Conservation (phyloP, 2,329 filamentous ascomycete species). For the Mariannaea elegans region DNA sequence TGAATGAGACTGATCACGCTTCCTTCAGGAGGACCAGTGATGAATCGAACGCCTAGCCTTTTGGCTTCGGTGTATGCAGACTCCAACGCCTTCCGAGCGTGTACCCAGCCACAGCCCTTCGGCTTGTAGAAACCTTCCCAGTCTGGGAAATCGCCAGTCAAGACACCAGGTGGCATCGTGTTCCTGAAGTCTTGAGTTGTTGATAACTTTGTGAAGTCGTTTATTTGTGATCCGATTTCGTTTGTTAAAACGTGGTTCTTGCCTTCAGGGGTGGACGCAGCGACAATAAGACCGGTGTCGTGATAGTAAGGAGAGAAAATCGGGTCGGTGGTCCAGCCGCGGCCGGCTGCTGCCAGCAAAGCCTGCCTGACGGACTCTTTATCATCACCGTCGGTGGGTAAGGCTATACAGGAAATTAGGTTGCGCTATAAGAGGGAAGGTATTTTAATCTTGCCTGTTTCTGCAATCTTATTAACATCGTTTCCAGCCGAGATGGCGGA, state of each 20-base stretch:
- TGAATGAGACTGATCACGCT: neutral
- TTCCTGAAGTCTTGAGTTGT: slow-evolving; percentile 23
- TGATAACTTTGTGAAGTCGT: slow-evolving; percentile 18
- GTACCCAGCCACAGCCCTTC: slow-evolving; percentile 24
- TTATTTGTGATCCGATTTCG: slow-evolving; percentile 19
- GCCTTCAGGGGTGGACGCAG: slow-evolving; percentile 20
- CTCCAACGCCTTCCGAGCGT: slow-evolving; percentile 26
- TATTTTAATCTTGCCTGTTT: neutral
- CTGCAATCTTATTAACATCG: slow-evolving; percentile 31
- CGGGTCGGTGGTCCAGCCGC: slow-evolving; percentile 27
- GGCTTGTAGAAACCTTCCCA: slow-evolving; percentile 29
- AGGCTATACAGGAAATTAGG: neutral
- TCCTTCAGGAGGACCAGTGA: slow-evolving; percentile 17
- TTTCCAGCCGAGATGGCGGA: slow-evolving; percentile 29
- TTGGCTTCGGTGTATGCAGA: slow-evolving; percentile 26
- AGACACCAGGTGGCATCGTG: slow-evolving; percentile 23
- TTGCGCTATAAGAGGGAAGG: rapidly evolving
- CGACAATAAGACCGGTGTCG: slow-evolving; percentile 23
- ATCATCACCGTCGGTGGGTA: slow-evolving; percentile 8
- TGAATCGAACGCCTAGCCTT: slow-evolving; percentile 23
- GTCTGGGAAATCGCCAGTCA: slow-evolving; percentile 22
- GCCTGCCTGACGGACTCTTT: slow-evolving; percentile 12
- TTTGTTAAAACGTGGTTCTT: slow-evolving; percentile 21
- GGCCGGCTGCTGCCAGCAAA: neutral
- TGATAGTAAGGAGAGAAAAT: slow-evolving; percentile 22